These are phyloP conservation scores for Phytophthora ramorum DNA, from an alignment of 352 stramenopile species.

Conservation along the genomic window DNA sequence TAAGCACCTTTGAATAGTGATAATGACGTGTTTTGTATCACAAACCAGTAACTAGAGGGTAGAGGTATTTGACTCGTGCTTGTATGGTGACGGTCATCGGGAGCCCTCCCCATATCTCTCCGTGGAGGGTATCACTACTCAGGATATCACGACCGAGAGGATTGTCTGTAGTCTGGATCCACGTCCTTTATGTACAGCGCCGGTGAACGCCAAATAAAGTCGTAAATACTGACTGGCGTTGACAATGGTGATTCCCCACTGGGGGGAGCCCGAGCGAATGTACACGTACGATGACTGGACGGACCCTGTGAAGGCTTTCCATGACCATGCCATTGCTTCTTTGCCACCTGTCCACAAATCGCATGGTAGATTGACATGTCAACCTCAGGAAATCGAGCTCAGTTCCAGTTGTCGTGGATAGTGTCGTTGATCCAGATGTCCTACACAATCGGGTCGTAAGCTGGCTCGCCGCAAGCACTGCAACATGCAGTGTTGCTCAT, in stretches of 20 bases:
- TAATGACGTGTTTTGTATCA: no score
- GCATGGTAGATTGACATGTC: neutral
- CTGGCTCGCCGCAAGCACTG: neutral
- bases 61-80: no score
- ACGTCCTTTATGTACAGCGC: no score
- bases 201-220: no score
- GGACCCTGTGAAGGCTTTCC: neutral
- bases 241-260: neutral
- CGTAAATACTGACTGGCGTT: neutral
- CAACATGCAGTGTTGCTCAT: constrained; percentile 4
- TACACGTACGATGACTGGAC: neutral
- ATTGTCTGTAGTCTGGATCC: no score
- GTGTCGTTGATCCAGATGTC: neutral
- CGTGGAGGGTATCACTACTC: no score
- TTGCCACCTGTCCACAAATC: constrained; percentile 6
- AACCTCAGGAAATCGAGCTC: neutral
- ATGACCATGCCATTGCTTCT: neutral
- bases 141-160: no score
- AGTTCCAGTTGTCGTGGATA: neutral
- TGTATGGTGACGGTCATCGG: no score
- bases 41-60: no score
- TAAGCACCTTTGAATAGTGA: no score
- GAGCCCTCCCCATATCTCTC: no score
- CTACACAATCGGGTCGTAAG: neutral
- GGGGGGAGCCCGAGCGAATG: neutral